Base-by-base conservation (phyloP, 2,329 filamentous ascomycete genomes). In the Nigrospora sphaerica region DNA sequence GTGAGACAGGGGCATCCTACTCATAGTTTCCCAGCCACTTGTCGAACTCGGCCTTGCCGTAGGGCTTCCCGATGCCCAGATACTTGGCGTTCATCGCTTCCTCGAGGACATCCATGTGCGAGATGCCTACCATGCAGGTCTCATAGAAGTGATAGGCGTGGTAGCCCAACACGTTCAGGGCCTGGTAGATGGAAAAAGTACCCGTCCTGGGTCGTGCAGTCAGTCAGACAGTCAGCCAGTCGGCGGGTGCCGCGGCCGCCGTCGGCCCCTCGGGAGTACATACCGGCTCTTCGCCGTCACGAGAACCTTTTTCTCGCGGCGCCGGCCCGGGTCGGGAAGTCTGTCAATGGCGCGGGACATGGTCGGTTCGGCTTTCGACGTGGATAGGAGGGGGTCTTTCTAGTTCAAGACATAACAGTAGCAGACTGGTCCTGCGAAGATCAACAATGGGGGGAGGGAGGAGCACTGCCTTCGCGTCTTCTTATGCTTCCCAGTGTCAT, bases 1-100 rank as follows among this genome's bases (percentile, higher is more conserved):
- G 34, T 12, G 32, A 12, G 12, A 9, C 13, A 19, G 32, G 18
- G 34, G 12, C 54, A 28, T 28, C 23, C 23, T 28, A 28, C 23
- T 58, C 54, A 44, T 56, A 59, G 14, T 49, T 48, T 6, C 50
- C 54, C 18, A 58, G 48, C 54, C 56, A 56, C 41, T 55, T 55
- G 36, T 58, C 54, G 11, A 58, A 55, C 33, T 59, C 56, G 6
- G 46, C 50, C 46, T 53, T 54, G 28, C 49, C 54, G 28, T 58
- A 57, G 35, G 52, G 54, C 39, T 57, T 56, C 23, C 49, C 48
- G 16, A 32, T 48, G 23, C 47, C 46, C 13, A 48, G 39, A 28
- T 53, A 56, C 33, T 57, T 57, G 41, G 49, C 51, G 34, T 46
- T 39, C 37, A 58, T 32, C 16, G 52, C 55, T 42, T 59, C 55